These are phyloP conservation scores for Pilaira anomala DNA, from an alignment of 192 early-diverging fungal genomes.

Conservation along the genomic window DNA sequence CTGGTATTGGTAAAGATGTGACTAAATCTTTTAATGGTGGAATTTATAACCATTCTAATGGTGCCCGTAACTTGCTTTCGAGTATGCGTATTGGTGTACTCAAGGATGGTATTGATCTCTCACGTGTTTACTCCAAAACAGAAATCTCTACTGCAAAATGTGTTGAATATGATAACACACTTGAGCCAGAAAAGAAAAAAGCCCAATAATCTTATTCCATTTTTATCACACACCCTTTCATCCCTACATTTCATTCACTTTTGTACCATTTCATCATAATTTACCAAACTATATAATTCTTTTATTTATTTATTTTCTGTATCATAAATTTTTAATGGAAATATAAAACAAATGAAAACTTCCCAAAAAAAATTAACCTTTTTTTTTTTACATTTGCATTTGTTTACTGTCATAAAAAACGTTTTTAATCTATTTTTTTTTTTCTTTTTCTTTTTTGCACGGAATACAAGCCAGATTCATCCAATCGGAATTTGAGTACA, in stretches of 20 bases:
- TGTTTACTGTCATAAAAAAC: too few relatives aligned
- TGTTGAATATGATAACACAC: slow-evolving; percentile 9
- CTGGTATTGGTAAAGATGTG: slow-evolving; percentile 77
- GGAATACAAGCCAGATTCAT: too few relatives aligned
- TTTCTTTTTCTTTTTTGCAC: too few relatives aligned
- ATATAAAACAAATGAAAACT: too few relatives aligned
- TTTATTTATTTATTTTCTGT: too few relatives aligned
- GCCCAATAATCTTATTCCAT: background rate
- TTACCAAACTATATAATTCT: background rate
- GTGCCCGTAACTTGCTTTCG: slow-evolving; percentile 80
- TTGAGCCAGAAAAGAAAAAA: slow-evolving; percentile 21
- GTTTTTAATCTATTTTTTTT: too few relatives aligned
- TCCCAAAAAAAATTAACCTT: too few relatives aligned
- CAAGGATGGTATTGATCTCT: slow-evolving; percentile 39
- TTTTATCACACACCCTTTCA: background rate
- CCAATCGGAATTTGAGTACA: too few relatives aligned
- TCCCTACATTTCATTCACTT: background rate
- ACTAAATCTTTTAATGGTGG: slow-evolving; percentile 85
- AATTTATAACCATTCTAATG: slow-evolving; percentile 86
- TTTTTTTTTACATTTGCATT: too few relatives aligned
- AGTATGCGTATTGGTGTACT: slow-evolving; percentile 66
- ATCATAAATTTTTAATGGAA: too few relatives aligned
- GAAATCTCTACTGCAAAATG: background rate
- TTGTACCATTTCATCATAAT: slow-evolving; percentile 8
- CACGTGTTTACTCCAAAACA: background rate